Base-by-base conservation (phyloP, 495 filamentous ascomycete genomes). In the Antarctomyces pellizariae region DNA sequence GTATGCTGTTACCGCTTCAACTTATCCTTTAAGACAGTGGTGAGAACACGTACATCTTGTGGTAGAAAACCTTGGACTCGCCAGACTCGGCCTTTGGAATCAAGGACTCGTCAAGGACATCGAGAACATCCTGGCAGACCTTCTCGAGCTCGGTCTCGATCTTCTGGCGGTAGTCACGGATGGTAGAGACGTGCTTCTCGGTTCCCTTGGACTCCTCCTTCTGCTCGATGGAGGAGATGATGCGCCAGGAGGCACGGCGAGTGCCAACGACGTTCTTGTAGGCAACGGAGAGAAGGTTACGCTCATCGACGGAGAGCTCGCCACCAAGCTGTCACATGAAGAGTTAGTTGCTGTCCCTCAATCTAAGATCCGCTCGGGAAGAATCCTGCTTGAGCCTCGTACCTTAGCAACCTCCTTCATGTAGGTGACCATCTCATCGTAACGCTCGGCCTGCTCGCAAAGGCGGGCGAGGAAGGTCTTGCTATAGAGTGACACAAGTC, bases 401-500 rank as follows among this genome's bases (percentile, higher is more conserved):
- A 82, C 75, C 68, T 93, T 91, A 51, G 86, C 86, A 49, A 99
- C 86, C 71, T 92, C 80, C 76, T 99, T 99, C 86, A 99, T 99
- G 65, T 77, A 99, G 47, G 72, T 79, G 42, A 99, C 86, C 86
- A 99, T 99, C 61, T 99, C 86, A 79, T 99, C 86, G 53, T 99
- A 99, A 52, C 86, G 86, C 69, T 99, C 86, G 48, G 86, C 86
- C 73, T 99, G 86, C 77, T 99, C 86, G 66, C 86, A 95, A 50
- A 99, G 79, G 62, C 86, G 71, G 48, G 86, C 86, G 50, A 99
- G 79, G 67, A 99, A 99, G 44, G 86, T 99, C 74, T 99, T 95
- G 76, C 89, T 97, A 54, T 46, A 50, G 36, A 37, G 47, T 30
- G 35, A 49, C 46, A 22, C 40, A n/a, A n/a, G n/a, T 39, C 39